A percentile compares a stretch with the other conserved stretches of the same genome.
Evolutionary conservation across 1,284 basidiomycete species (phyloP).

Genomic region (Tilletia setariae): DNA sequence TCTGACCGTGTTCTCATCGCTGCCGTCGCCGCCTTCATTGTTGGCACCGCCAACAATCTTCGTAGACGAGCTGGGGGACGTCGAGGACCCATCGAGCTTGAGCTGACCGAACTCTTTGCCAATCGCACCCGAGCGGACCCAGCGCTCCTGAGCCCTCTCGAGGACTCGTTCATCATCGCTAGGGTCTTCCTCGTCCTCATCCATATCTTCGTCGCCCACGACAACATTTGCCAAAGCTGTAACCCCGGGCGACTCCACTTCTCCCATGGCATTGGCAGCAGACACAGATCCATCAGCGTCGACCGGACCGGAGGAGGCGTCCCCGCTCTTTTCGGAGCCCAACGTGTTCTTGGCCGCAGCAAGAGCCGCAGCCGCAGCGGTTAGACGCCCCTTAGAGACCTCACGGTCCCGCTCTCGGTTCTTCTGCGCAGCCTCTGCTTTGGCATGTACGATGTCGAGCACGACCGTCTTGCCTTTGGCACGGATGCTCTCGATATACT

Average conservation of each 20-base stretch:
- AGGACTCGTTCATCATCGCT: background rate
- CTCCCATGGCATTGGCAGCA: background rate
- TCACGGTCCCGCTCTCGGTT: background rate
- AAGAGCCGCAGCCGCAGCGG: background rate
- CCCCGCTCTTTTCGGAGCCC: background rate
- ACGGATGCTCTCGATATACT: slow-evolving; percentile 40
- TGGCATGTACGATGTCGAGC: slow-evolving; percentile 17
- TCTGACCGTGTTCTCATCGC: background rate
- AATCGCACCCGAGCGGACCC: slow-evolving; percentile 8
- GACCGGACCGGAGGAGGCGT: background rate
- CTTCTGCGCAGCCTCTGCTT: slow-evolving; percentile 1
- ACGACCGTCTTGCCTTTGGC: slow-evolving; percentile 33
- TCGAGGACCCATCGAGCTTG: background rate
- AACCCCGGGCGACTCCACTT: too few relatives aligned
- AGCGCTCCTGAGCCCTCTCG: slow-evolving; percentile 6
- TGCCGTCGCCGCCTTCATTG: background rate
- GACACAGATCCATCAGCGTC: background rate
- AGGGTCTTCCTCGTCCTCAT: background rate
- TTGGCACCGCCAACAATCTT: background rate
- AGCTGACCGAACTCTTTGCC: slow-evolving; percentile 4
- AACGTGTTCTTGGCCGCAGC: background rate
- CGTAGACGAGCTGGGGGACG: background rate
- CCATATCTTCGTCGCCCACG: background rate
- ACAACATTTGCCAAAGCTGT: background rate
- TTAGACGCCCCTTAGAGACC: background rate